Evolutionary conservation across 140 eudicot species (phyloP).

Genomic region (Erigeron philadelphicus): DNA sequence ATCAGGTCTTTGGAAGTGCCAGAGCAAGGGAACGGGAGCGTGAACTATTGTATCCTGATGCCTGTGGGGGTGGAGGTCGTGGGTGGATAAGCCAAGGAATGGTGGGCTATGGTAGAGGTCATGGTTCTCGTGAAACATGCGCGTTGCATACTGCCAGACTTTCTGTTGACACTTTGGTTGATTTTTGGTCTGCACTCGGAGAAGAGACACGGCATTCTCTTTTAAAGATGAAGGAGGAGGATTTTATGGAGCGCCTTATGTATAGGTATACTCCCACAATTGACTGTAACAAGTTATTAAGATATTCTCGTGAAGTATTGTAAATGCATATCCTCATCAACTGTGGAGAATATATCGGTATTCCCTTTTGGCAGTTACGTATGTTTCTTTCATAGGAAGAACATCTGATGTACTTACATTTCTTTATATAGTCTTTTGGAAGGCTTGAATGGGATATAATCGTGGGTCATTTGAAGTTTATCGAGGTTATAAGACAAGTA

Average conservation of each 20-base stretch:
- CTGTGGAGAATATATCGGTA: constrained; percentile 2
- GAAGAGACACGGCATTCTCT: constrained; percentile 41
- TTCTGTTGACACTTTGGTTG: constrained; percentile 18
- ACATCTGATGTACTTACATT: constrained; percentile 9
- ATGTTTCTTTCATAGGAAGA: constrained; percentile 8
- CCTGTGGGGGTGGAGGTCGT: constrained; percentile 37
- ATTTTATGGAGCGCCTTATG: constrained; percentile 69
- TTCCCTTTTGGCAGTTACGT: background rate
- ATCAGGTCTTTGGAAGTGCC: constrained; percentile 62
- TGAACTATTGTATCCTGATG: constrained; percentile 74
- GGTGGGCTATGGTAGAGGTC: constrained; percentile 15
- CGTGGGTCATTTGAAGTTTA: background rate
- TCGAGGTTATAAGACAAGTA: constrained; percentile 2
- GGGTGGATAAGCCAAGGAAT: constrained; percentile 19
- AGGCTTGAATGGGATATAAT: constrained; percentile 12
- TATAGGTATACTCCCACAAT: constrained; percentile 37
- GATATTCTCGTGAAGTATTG: background rate
- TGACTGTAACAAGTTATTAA: background rate
- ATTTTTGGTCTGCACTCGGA: constrained; percentile 16
- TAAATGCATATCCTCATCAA: background rate
- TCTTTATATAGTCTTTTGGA: constrained; percentile 9
- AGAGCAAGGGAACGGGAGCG: constrained; percentile 82
- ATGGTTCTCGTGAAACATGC: constrained; percentile 5
- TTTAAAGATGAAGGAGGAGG: constrained; percentile 83
- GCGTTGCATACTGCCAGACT: constrained; percentile 17